Conservation (phyloP, 2,329 filamentous ascomycete genomes). For the Lecanicillium sp. region DNA sequence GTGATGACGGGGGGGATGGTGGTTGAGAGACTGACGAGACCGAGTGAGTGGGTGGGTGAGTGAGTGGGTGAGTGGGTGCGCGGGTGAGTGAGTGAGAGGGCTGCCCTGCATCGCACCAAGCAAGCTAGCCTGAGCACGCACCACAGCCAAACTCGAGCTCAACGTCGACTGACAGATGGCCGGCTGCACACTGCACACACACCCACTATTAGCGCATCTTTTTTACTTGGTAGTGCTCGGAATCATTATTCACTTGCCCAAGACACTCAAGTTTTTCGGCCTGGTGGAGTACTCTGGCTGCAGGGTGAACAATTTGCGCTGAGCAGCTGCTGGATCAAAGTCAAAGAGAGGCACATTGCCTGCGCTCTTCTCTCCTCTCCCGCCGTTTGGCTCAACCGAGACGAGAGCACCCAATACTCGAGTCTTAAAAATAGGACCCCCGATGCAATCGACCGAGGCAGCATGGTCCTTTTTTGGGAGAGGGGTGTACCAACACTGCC, state of each 20-base stretch:
- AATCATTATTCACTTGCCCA: conserved; percentile 4
- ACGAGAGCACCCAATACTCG: not conserved
- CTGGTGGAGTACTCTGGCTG: conserved; percentile 8
- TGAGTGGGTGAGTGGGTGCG: not conserved
- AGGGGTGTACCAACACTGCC: too few relatives aligned
- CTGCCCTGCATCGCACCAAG: conserved; percentile 3
- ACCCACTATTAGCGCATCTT: not conserved
- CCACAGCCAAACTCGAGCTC: not conserved
- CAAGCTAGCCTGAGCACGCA: not conserved
- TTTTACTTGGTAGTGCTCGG: not conserved
- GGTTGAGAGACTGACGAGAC: too few relatives aligned
- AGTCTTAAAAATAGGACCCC: conserved; percentile 6
- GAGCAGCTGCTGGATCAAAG: not conserved
- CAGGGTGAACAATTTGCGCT: conserved; percentile 11
- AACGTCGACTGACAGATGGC: too few relatives aligned
- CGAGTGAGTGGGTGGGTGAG: not conserved
- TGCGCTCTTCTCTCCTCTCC: too few relatives aligned
- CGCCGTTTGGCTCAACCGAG: not conserved
- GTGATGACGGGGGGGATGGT: too few relatives aligned
- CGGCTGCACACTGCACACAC: too few relatives aligned
- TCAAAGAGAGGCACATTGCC: too few relatives aligned
- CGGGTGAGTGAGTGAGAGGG: not conserved
- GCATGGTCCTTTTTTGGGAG: not conserved
- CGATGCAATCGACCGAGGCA: not conserved
- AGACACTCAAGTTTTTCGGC: not conserved